Evolutionary conservation across 106 monocot species (phyloP).

Genomic region (Platanthera guangdongensis): DNA sequence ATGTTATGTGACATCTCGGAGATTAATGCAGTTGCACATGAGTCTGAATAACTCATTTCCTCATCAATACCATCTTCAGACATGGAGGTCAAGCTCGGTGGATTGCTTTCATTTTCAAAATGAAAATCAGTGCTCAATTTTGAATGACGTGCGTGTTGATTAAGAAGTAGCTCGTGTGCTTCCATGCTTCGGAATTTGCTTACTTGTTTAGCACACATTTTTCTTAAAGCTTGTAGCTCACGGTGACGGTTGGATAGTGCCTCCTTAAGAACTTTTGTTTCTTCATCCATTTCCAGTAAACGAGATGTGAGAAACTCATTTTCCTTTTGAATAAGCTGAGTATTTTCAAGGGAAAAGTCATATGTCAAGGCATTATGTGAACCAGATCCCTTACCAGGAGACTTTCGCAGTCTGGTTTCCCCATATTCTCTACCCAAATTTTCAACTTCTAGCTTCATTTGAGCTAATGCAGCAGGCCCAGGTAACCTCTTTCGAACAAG

Average conservation of each 20-base stretch:
- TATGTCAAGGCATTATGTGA: slow-evolving; percentile 8
- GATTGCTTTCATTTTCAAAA: slow-evolving; percentile 50
- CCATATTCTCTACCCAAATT: slow-evolving; percentile 49
- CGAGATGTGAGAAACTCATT: slow-evolving; percentile 69
- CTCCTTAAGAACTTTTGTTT: slow-evolving; percentile 87
- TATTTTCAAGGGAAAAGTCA: slow-evolving; percentile 46
- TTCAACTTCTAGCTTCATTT: slow-evolving; percentile 95
- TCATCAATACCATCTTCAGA: slow-evolving; percentile 81
- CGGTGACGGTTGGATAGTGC: slow-evolving; percentile 71
- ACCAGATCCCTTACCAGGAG: slow-evolving; percentile 26
- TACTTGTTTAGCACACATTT: slow-evolving; percentile 51
- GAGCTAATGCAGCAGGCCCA: slow-evolving; percentile 92
- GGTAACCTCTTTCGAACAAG: slow-evolving; percentile 92
- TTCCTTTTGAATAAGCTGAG: slow-evolving; percentile 64
- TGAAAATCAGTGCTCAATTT: slow-evolving; percentile 28
- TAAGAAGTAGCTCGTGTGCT: slow-evolving; percentile 25
- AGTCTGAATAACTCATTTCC: slow-evolving; percentile 60
- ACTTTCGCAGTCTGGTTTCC: slow-evolving; percentile 31
- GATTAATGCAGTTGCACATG: slow-evolving; percentile 39
- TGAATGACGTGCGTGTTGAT: slow-evolving; percentile 32
- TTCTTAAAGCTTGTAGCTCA: slow-evolving; percentile 77
- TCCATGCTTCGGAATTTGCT: slow-evolving; percentile 66
- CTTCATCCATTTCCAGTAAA: slow-evolving; percentile 61
- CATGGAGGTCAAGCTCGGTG: slow-evolving; percentile 64
- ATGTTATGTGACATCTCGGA: slow-evolving; percentile 57